These are phyloP conservation scores for Radiomyces spectabilis DNA, from an alignment of 192 early-diverging fungal genomes.

Conservation along the genomic window DNA sequence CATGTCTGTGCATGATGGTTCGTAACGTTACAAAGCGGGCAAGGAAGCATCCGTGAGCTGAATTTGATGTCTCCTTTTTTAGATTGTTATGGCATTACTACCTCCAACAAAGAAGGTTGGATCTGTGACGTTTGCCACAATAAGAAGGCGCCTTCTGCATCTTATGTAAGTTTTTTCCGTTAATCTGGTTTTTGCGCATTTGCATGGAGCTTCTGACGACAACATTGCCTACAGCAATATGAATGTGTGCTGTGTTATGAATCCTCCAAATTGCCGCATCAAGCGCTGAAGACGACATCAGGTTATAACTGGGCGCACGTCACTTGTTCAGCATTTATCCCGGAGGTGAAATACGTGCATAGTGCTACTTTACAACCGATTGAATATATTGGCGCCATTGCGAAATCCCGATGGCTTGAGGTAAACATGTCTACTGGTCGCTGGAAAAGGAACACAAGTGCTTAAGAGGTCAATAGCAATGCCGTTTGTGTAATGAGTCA, in stretches of 20 bases:
- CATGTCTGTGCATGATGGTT: constrained; percentile 44
- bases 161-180: constrained; percentile 39
- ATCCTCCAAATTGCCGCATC: constrained; percentile 15
- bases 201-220: too few relatives aligned
- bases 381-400: constrained; percentile 38
- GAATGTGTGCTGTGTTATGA: constrained; percentile 56
- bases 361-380: constrained; percentile 28
- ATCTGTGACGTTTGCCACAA: constrained; percentile 58
- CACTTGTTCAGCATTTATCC: constrained; percentile 53
- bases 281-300: constrained; percentile 60
- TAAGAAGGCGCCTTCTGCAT: constrained; percentile 46
- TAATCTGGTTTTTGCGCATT: too few relatives aligned
- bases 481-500: constrained; percentile 2
- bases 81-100: constrained; percentile 41
- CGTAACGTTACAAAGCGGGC: neutral
- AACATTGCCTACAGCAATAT: constrained; percentile 45
- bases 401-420: constrained; percentile 32
- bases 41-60: neutral
- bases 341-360: constrained; percentile 45
- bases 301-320: constrained; percentile 76
- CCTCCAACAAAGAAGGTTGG: constrained; percentile 17
- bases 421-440: too few relatives aligned
- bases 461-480: neutral
- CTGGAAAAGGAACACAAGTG: too few relatives aligned
- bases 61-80: neutral